phyloP scores from a whole-genome alignment of 495 filamentous ascomycete species.

The Xylaria curta region DNA sequence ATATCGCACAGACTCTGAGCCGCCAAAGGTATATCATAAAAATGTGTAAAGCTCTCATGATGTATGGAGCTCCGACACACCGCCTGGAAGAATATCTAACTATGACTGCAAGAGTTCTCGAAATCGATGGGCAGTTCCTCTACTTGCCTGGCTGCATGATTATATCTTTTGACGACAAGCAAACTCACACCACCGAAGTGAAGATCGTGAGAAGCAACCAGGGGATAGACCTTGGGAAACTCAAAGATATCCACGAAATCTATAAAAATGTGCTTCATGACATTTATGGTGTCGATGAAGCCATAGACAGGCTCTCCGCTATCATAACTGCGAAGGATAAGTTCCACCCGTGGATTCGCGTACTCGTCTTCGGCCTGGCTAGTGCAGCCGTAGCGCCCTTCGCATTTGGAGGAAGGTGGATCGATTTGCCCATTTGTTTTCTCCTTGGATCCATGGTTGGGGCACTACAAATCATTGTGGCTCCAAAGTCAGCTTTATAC shows the following conservation, averaged over 20 bases:
- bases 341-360: conserved; percentile 72
- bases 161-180: conserved; percentile 87
- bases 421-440: conserved; percentile 89
- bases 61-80: conserved; percentile 79
- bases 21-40: conserved; percentile 85
- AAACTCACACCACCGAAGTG: conserved; percentile 91
- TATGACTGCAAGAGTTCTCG: conserved; percentile 86
- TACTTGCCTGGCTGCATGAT: conserved; percentile 97
- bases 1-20: conserved; percentile 83
- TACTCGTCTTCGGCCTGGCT: conserved; percentile 84
- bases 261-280: conserved; percentile 96
- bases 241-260: conserved; percentile 84
- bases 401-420: conserved; percentile 83
- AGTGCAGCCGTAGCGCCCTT: conserved; percentile 84
- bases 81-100: conserved; percentile 83
- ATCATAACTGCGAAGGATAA: conserved; percentile 68
- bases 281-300: conserved; percentile 83
- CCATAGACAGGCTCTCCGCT: conserved; percentile 70
- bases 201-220: conserved; percentile 80
- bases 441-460: conserved; percentile 84
- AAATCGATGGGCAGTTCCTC: conserved; percentile 89
- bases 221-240: conserved; percentile 82
- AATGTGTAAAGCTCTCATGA: conserved; percentile 87
- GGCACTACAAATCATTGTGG: conserved; percentile 78
- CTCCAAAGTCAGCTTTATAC: conserved; percentile 79